Base-by-base conservation (phyloP, 192 early-diverging fungal genomes). In the Umbelopsis sp. region DNA sequence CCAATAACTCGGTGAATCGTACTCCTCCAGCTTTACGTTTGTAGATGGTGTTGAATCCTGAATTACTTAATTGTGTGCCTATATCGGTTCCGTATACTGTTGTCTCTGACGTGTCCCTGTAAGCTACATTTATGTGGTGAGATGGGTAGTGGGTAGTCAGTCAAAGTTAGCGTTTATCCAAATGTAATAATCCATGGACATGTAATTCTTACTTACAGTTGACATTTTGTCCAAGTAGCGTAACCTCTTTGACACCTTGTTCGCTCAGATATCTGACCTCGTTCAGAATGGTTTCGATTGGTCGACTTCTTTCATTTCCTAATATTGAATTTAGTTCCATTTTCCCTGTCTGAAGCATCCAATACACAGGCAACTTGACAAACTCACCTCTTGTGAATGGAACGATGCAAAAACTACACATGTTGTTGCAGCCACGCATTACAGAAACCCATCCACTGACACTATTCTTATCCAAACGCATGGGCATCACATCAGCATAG, bases 371-470 rank as follows among this genome's bases (percentile, higher is more conserved):
- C 9, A 2, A 16, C 21, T 43, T 38, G 3, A 11, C 10, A 25
- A 31, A 41, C 17, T 53, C 22, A 52, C 91, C 91, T 56, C 91
- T 82, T 10, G 91, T 93, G 51, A 91, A 91, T 16, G 91, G 91
- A 4, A 93, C 91, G 43, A 93, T 91, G 68, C 91, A 93, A 74
- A 90, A 93, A 45, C 85, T 86, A 62, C 91, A 93, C 91, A 93
- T 93, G 67, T 93, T 93, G 78, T 93, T 93, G 78, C 91, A 93
- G 62, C 91, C 91, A 29, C 91, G 81, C 91, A 93, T 93, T 26
- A 93, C 82, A 7, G 88, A 90, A 20, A 93, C 70, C 73, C 89
- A 90, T n/a, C 85, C 91, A 59, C 86, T 88, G 44, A 91, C 86
- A 71, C 81, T 84, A 68, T 88, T 83, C 21, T 78, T 73, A 67